phyloP scores from a whole-genome alignment of 2,329 filamentous ascomycete genomes.

The Pochonia chlamydosporia region DNA sequence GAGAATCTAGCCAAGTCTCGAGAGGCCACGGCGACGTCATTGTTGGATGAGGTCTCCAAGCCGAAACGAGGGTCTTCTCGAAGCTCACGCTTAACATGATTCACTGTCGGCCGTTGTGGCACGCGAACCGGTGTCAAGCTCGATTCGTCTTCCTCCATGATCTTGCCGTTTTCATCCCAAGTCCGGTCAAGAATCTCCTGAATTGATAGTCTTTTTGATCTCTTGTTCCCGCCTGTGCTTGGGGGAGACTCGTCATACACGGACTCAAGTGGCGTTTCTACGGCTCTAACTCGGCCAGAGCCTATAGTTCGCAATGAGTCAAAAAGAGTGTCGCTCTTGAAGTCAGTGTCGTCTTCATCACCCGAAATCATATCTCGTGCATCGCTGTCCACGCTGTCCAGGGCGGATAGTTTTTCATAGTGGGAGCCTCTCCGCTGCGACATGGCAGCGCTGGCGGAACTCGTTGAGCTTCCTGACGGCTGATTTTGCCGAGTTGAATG shows the following conservation, averaged over 20 bases:
- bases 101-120: conserved; percentile 23
- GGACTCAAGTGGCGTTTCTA: conserved; percentile 68
- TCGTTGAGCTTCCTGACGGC: conserved; percentile 35
- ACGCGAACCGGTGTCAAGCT: conserved; percentile 44
- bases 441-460: conserved; percentile 32
- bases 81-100: background rate
- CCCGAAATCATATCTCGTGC: conserved; percentile 57
- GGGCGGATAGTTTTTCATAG: conserved; percentile 45
- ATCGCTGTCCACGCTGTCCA: conserved; percentile 66
- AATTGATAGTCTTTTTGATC: conserved; percentile 50
- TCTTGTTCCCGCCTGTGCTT: conserved; percentile 46
- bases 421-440: conserved; percentile 27
- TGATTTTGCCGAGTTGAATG: conserved; percentile 34
- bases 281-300: conserved; percentile 59
- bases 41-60: conserved; percentile 5
- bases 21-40: conserved; percentile 8
- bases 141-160: conserved; percentile 58
- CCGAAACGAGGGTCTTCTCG: conserved; percentile 2
- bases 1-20: conserved; percentile 45
- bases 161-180: conserved; percentile 50
- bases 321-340: conserved; percentile 70
- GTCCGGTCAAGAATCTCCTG: conserved; percentile 52
- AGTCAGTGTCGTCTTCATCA: conserved; percentile 74
- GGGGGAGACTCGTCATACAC: conserved; percentile 77
- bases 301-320: conserved; percentile 70